Evolutionary conservation across 352 stramenopile genomes (phyloP), one percentile per base, ranked within the genome.

Genomic region (Pythium pyrilobum): DNA sequence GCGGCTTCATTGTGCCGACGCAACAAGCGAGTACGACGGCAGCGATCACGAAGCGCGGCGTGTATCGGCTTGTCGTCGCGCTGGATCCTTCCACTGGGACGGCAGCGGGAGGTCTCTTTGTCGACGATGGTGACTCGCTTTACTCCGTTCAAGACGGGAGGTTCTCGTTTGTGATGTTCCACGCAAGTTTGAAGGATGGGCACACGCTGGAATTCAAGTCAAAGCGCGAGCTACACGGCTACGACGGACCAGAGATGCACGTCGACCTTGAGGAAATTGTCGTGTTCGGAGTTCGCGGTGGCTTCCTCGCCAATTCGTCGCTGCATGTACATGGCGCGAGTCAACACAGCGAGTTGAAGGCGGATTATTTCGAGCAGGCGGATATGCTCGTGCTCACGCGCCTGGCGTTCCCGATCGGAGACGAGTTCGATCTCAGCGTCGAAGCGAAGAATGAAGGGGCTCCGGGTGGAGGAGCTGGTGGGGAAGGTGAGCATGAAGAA

Each of bases 81-180:
- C 49, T 93, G 0, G 54, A 75, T 38, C 56, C 37, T 2, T 11
- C 46, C 44, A 15, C 27, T 20, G 20, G 20, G 18, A 11, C 49
- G 9, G 77, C 83, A 1, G 34, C 46, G n/a, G 83, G 83, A 8
- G 73, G 89, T 33, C 39, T 93, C 3, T 93, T 86, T 34, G 48
- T 93, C 20, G 83, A 93, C 16, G 77, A 88, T 43, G 83, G 83
- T 5, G 77, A 89, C 37, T 88, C 81, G 7, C 36, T 93, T 8
- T 57, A 69, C 23, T 78, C 83, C 25, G 64, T 93, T 3, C 47
- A 71, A 52, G 75, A 87, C 9, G 48, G 67, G 13, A 69, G 81
- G 11, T 88, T 76, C 47, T 85, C 80, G 5, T 49, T 78, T 25
- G 36, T 89, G 36, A 36, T 34, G 23, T 89, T 89, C 39, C 20